Percentiles rank a stretch among this genome's conserved stretches.
These are phyloP conservation scores for Cordia subcordata DNA, from an alignment of 257 asterid species.

Conservation along the genomic window DNA sequence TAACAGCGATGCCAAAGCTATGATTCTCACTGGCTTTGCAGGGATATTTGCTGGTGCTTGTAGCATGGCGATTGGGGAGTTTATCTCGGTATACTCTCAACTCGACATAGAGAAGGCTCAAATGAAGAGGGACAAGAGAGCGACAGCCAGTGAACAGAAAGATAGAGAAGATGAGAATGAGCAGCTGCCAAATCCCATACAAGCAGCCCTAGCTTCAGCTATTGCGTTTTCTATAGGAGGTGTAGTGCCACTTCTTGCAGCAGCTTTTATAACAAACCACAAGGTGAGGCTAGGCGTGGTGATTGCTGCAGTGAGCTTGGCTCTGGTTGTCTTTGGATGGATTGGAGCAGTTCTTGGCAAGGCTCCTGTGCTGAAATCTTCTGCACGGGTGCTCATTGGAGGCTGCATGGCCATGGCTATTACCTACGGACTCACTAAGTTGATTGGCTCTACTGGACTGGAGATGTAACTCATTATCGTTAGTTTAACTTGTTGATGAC, in stretches of 20 bases:
- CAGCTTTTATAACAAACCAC: neutral
- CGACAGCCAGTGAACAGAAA: neutral
- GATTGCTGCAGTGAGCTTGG: constrained; percentile 6
- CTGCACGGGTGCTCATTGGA: constrained; percentile 9
- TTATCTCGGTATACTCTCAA: constrained; percentile 6
- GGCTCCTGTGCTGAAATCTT: constrained; percentile 3
- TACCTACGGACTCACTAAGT: constrained; percentile 10
- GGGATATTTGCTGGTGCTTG: constrained; percentile 7
- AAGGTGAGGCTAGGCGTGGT: constrained; percentile 4
- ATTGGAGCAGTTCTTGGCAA: constrained; percentile 5
- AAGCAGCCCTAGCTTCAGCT: neutral
- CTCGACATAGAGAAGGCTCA: constrained; percentile 7
- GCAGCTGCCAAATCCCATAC: neutral
- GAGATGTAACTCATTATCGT: constrained; percentile 1
- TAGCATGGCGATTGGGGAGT: constrained; percentile 9
- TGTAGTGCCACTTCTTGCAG: constrained; percentile 1
- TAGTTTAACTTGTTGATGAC: neutral
- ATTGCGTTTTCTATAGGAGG: constrained; percentile 1
- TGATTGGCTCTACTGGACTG: constrained; percentile 1
- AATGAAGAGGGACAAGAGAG: neutral
- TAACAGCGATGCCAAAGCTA: neutral
- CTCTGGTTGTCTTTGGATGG: constrained; percentile 8
- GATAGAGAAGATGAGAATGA: neutral
- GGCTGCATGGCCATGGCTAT: constrained; percentile 17
- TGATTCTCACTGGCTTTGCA: constrained; percentile 9